These are phyloP conservation scores for Amauroascus niger DNA, from an alignment of 2,329 filamentous ascomycete species.

Conservation along the genomic window DNA sequence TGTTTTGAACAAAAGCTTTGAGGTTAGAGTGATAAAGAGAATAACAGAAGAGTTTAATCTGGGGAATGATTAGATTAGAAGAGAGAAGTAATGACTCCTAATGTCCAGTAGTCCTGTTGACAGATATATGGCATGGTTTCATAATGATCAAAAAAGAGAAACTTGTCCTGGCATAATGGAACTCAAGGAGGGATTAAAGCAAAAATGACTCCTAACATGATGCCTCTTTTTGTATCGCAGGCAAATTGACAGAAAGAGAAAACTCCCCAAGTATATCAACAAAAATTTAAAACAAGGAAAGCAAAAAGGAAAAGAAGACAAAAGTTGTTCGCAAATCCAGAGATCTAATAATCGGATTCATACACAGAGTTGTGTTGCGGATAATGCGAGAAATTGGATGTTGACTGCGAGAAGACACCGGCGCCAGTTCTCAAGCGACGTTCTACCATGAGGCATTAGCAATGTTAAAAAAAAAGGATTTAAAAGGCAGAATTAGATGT, in stretches of 20 bases:
- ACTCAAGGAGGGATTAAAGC: neutral
- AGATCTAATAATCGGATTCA: constrained; percentile 30
- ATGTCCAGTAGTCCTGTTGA: neutral
- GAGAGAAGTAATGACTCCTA: constrained; percentile 1
- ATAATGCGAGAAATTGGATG: constrained; percentile 22
- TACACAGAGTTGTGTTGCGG: constrained; percentile 24
- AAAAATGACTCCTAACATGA: constrained; percentile 7
- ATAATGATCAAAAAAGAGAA: neutral
- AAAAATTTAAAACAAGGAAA: no score
- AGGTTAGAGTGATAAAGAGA: neutral
- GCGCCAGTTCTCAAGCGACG: constrained; percentile 28
- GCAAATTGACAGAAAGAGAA: neutral
- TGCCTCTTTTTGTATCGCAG: neutral
- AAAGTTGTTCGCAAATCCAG: neutral
- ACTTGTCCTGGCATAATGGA: neutral
- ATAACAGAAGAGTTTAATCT: neutral
- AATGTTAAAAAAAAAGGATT: neutral
- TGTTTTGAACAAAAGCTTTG: neutral
- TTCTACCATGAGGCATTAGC: constrained; percentile 25
- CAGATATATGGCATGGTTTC: neutral
- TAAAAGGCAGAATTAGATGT: neutral
- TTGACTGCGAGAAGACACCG: constrained; percentile 22
- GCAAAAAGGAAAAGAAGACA: neutral
- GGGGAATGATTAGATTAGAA: constrained; percentile 3
- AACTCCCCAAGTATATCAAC: neutral